Evolutionary conservation across 305 asterid species (phyloP).

Genomic region (Rubia occidens): DNA sequence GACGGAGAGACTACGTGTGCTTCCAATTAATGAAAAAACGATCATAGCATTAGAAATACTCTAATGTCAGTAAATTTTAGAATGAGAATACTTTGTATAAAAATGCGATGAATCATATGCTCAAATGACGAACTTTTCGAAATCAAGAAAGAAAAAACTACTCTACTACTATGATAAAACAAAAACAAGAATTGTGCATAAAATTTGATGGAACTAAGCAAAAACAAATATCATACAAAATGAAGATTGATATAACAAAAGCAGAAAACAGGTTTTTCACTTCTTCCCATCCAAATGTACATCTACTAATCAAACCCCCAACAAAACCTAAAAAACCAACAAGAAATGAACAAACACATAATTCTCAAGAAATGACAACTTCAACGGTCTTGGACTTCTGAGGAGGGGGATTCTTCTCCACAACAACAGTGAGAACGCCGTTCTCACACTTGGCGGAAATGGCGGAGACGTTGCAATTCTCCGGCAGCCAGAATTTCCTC

Average conservation of each 20-base stretch:
- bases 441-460: constrained; percentile 62
- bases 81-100: no score
- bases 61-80: no score
- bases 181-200: no score
- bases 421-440: constrained; percentile 59
- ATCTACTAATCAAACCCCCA: neutral
- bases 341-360: neutral
- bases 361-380: constrained; percentile 38
- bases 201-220: no score
- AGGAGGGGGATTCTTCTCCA: constrained; percentile 70
- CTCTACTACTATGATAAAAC: no score
- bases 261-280: neutral
- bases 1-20: no score
- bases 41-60: no score
- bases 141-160: no score
- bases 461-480: constrained; percentile 37
- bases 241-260: neutral
- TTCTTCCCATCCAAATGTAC: neutral
- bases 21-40: no score
- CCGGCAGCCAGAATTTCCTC: constrained; percentile 66
- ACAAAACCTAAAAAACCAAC: neutral
- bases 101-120: no score
- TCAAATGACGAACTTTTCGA: no score
- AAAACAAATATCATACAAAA: no score
- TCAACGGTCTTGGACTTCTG: constrained; percentile 51